Percentiles rank a stretch among this genome's conserved stretches.
Evolutionary conservation across 257 asterid species (phyloP).

Genomic region (Solanum raphanifolium): DNA sequence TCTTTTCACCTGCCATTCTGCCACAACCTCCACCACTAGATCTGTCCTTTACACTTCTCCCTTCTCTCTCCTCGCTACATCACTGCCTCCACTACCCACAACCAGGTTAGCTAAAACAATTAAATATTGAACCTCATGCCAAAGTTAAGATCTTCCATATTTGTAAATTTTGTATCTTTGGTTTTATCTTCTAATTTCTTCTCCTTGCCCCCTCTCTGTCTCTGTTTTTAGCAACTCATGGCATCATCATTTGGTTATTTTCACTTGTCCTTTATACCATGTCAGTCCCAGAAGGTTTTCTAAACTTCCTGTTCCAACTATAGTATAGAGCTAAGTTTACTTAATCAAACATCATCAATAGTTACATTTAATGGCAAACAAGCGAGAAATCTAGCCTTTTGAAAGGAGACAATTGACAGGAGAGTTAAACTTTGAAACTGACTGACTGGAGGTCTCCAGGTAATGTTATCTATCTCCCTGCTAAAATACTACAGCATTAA

Average conservation of each 20-base stretch:
- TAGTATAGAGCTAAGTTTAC: background rate
- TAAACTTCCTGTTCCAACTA: background rate
- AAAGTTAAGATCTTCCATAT: background rate
- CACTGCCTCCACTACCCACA: background rate
- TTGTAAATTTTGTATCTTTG: background rate
- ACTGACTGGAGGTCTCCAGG: background rate
- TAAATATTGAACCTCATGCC: background rate
- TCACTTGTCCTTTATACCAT: background rate
- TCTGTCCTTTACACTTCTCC: background rate
- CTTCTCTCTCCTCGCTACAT: background rate
- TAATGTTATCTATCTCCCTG: background rate
- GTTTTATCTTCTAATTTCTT: background rate
- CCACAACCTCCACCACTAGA: background rate
- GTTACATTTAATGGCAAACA: background rate
- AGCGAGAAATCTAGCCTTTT: background rate
- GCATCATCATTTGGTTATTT: background rate
- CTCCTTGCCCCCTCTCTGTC: background rate
- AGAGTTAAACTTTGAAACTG: background rate
- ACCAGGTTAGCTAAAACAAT: background rate
- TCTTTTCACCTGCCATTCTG: background rate
- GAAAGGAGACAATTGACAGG: background rate
- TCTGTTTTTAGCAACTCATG: background rate
- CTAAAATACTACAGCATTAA: background rate
- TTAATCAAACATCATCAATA: background rate
- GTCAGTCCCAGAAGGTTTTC: background rate